Evolutionary conservation across 2,329 filamentous ascomycete species (phyloP).

Genomic region (Apiospora kogelbergensis): DNA sequence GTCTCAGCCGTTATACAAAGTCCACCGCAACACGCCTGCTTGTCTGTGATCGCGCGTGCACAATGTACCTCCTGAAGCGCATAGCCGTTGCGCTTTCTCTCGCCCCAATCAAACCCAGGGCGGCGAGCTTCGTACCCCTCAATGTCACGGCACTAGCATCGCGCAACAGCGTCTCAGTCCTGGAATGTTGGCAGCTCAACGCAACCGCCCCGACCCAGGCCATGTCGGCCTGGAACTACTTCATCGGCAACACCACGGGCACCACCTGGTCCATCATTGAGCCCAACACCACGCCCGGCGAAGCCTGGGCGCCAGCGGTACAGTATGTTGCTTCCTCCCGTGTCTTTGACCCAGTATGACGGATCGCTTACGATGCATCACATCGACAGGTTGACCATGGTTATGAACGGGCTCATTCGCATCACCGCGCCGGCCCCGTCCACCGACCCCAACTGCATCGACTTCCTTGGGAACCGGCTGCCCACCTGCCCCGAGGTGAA

Average conservation of each 20-base stretch:
- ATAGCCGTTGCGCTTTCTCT: not conserved
- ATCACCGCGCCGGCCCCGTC: constrained; percentile 30
- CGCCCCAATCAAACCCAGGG: not conserved
- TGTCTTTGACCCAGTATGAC: not conserved
- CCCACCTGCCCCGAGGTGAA: constrained; percentile 11
- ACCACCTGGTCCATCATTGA: constrained; percentile 33
- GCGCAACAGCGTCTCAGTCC: constrained; percentile 26
- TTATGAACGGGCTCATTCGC: constrained; percentile 33
- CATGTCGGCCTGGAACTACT: constrained; percentile 31
- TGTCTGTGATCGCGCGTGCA: no score
- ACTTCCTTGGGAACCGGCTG: not conserved
- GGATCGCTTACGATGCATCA: not conserved
- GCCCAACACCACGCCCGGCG: constrained; percentile 29
- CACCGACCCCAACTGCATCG: constrained; percentile 7
- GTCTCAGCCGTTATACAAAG: no score
- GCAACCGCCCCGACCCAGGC: constrained; percentile 24
- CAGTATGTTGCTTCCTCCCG: constrained; percentile 22
- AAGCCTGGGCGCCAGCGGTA: constrained; percentile 33
- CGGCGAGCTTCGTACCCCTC: constrained; percentile 11
- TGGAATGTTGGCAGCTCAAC: constrained; percentile 31
- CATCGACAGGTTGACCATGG: constrained; percentile 25
- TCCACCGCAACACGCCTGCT: no score
- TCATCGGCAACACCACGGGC: constrained; percentile 26
- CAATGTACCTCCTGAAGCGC: not conserved
- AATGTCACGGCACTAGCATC: constrained; percentile 32